Base-by-base conservation (phyloP, 1,139 yeast species). In the Yamadazyma buinensis region DNA sequence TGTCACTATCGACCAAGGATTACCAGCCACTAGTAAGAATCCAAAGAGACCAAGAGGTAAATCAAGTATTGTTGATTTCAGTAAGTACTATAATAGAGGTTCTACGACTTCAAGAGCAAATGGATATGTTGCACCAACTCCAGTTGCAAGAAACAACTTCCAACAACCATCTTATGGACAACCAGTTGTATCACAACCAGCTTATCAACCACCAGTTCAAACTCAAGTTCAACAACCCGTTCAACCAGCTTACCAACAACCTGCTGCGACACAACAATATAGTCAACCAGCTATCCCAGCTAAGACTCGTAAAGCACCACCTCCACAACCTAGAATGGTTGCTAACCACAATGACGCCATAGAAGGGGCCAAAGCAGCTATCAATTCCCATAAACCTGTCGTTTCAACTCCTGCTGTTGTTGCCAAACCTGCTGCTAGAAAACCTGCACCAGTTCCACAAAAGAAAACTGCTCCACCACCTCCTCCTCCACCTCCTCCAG, bases 1-100 rank as follows among this genome's bases (percentile, higher is more conserved):
- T 0, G 92, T 94, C 20, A 80, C 78, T 25, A 96, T 87, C 11
- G 77, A 79, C 29, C 76, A 76, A 29, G 99, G 99, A 8, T 69
- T 76, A 43, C 88, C 96, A 7, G 80, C 86, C 0, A 75, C 66
- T 42, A 75, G 95, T 17, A 64, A 57, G 18, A 83, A 88, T 30
- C 83, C 80, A 29, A 78, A 81, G 48, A 77, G 84, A 48, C 97
- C 97, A 26, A 59, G 70, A 46, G 72, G 67, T 1, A 47, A 37
- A 14, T 49, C 66, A 4, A 48, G 63, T 9, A 55, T 60, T 34
- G 74, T 70, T 22, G 75, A 70, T 43, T 70, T 64, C 44, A 54
- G 62, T 41, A 67, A 67, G 47, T 70, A 69, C 40, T 65, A 66
- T 43, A 64, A 63, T 42, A 50, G 74, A 35, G 62, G 67, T n/a